Evolutionary conservation across 2,329 filamentous ascomycete species (phyloP).

Genomic region (Cladosporium sphaerospermum): DNA sequence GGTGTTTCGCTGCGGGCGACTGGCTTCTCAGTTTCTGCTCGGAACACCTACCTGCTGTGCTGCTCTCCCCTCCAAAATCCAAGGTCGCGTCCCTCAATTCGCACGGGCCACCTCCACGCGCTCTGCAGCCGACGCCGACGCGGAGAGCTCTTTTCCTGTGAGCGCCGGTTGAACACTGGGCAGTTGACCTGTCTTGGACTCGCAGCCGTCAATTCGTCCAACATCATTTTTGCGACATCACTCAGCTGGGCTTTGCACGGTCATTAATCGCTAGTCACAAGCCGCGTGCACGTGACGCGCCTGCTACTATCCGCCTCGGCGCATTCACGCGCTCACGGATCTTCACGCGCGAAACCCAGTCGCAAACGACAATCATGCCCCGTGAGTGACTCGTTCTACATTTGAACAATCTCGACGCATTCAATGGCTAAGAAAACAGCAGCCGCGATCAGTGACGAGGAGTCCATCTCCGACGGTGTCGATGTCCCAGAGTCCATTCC

Average conservation of each 20-base stretch:
- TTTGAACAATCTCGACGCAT: neutral
- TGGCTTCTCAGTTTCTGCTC: neutral
- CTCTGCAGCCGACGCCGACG: neutral
- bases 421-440: neutral
- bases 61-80: neutral
- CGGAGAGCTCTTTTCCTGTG: no score
- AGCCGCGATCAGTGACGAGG: constrained; percentile 13
- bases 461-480: constrained; percentile 8
- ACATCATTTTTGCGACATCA: no score
- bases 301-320: neutral
- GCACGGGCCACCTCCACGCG: neutral
- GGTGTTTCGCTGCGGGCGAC: neutral
- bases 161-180: no score
- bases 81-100: neutral
- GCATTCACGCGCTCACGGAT: neutral
- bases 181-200: no score
- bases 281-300: neutral
- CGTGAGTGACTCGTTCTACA: constrained; percentile 17
- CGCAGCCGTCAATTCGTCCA: no score
- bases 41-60: neutral
- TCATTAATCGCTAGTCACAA: neutral
- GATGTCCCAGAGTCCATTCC: constrained; percentile 19
- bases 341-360: neutral
- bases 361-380: constrained; percentile 20
- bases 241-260: no score